Evolutionary conservation across 257 asterid species (phyloP), one percentile per base, ranked within the genome.

Genomic region (Misopates orontium): DNA sequence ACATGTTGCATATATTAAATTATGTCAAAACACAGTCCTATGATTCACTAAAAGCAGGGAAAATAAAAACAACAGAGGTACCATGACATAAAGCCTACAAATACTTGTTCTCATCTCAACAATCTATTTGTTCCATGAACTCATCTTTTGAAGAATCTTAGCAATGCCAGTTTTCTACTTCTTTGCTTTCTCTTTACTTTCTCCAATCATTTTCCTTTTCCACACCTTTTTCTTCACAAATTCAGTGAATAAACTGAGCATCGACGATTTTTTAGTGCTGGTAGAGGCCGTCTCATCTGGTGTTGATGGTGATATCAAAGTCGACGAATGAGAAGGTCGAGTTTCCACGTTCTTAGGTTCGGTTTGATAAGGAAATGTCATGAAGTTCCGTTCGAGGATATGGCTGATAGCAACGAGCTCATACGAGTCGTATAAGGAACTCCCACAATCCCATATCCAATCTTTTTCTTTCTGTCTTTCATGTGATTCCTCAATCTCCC

Each of bases 361-460:
- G 4, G 47, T 56, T 0, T 57, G 60, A 73, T 78, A 62, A 22
- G 93, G 88, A 50, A 81, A 67, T 17, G 41, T 10, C 88, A 85
- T 78, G 32, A 74, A 32, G 15, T 45, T 36, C 6, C 42, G 42
- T 36, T 36, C 42, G 42, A 36, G 4, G 42, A 36, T 36, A 9
- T 36, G 42, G 42, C 42, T 36, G 6, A 36, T 10, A 36, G 42
- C 42, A 36, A 36, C 42, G 10, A 36, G 8, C 11, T 36, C 42
- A 36, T 36, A 36, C 11, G 42, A 36, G 11, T 36, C 42, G 42
- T 36, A 36, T 9, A 36, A 36, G 42, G 42, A 10, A 36, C 42
- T 36, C 42, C 42, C 42, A 36, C 42, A 36, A 36, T 36, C 51
- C 51, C 51, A 85, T 22, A 78, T 53, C 10, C 55, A 51, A 8